Percentiles rank a stretch among this genome's conserved stretches.
phyloP scores from a whole-genome alignment of 2,329 filamentous ascomycete genomes.

The Chrysoporthe cubensis region DNA sequence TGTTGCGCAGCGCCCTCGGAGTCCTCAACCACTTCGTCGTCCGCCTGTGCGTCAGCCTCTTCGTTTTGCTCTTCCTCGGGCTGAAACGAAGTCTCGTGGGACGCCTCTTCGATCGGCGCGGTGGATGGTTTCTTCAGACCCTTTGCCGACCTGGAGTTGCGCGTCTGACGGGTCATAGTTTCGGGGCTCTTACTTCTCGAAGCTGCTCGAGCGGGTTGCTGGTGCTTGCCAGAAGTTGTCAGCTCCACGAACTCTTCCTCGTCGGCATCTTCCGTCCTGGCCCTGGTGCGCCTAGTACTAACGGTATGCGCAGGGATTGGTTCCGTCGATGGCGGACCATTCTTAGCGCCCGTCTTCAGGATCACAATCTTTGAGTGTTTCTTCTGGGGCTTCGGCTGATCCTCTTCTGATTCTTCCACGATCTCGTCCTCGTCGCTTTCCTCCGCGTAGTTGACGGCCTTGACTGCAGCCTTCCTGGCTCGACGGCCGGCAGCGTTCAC shows the following conservation, averaged over 20 bases:
- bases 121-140: conserved; percentile 53
- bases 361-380: conserved; percentile 47
- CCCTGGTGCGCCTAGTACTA: conserved; percentile 54
- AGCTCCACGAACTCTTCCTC: conserved; percentile 61
- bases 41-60: conserved; percentile 36
- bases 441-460: conserved; percentile 53
- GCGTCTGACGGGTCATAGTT: conserved; percentile 44
- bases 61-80: conserved; percentile 34
- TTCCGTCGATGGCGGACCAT: conserved; percentile 23
- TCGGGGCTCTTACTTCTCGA: conserved; percentile 63
- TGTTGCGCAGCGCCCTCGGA: conserved; percentile 27
- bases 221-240: conserved; percentile 64
- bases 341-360: conserved; percentile 41
- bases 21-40: conserved; percentile 31
- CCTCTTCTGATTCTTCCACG: conserved; percentile 35
- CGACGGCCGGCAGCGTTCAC: conserved; percentile 53
- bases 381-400: conserved; percentile 32
- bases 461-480: conserved; percentile 52
- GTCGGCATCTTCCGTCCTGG: conserved; percentile 57
- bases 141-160: conserved; percentile 56
- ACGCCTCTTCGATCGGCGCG: conserved; percentile 55
- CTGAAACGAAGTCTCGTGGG: conserved; percentile 51
- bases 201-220: conserved; percentile 50
- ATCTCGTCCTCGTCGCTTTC: conserved; percentile 47
- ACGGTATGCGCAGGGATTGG: conserved; percentile 17